Conservation (phyloP, 352 stramenopile genomes). For the Globisporangium rhizosaccharum region DNA sequence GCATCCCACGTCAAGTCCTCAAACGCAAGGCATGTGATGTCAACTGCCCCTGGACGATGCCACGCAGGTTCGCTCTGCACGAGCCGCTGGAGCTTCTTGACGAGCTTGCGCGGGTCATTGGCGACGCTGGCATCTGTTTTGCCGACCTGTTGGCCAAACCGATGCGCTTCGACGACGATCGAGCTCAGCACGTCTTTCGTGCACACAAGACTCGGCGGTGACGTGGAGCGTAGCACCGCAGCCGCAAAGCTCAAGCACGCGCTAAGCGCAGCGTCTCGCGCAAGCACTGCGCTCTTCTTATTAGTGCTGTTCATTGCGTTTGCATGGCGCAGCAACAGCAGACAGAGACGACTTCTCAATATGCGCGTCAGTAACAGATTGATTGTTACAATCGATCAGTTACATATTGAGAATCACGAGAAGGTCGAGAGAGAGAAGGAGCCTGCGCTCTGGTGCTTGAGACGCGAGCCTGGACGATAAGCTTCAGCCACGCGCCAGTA, state of each 20-base stretch:
- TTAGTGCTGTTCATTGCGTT: not conserved
- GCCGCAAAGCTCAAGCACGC: slow-evolving; percentile 44
- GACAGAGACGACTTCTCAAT: no score
- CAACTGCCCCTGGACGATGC: not conserved
- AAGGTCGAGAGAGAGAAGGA: no score
- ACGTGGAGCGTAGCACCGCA: slow-evolving; percentile 20
- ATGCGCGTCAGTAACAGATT: no score
- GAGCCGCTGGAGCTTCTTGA: slow-evolving; percentile 11
- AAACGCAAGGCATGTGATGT: slow-evolving; percentile 21
- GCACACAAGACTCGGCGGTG: slow-evolving; percentile 23
- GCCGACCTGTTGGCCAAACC: slow-evolving; percentile 32
- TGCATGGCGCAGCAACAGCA: no score
- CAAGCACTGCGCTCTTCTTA: slow-evolving; percentile 18
- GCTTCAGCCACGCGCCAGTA: no score
- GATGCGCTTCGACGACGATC: slow-evolving; percentile 56
- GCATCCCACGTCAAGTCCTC: slow-evolving; percentile 61
- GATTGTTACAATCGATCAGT: no score
- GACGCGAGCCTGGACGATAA: no score
- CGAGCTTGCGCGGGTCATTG: slow-evolving; percentile 22
- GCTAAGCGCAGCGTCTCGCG: slow-evolving; percentile 23
- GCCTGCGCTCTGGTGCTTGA: no score
- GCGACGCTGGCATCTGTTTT: slow-evolving; percentile 4
- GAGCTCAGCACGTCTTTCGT: slow-evolving; percentile 40
- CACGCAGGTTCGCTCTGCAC: slow-evolving; percentile 8
- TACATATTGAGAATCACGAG: no score